Evolutionary conservation across 306 rosid genomes (phyloP).

Genomic region (Trifolium pratense): DNA sequence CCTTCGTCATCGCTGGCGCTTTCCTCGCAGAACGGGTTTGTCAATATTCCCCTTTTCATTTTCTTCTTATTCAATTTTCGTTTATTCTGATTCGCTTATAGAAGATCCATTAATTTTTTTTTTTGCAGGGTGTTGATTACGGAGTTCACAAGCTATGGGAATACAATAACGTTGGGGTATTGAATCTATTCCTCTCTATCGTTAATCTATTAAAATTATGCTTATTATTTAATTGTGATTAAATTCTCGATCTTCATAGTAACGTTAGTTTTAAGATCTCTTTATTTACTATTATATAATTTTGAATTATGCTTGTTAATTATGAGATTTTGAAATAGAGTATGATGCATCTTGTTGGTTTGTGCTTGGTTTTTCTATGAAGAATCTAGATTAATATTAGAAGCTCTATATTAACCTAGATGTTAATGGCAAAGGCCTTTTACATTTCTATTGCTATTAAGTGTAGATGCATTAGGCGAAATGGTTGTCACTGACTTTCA

Average conservation of each 20-base stretch:
- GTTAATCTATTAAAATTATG: conserved; percentile 16
- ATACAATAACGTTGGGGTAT: conserved; percentile 91
- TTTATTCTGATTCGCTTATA: background rate
- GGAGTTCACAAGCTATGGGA: conserved; percentile 97
- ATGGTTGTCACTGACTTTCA: background rate
- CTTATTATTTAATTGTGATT: background rate
- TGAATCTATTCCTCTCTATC: conserved; percentile 14
- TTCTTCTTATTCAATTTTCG: background rate
- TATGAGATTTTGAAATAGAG: no score
- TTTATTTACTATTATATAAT: background rate
- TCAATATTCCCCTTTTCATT: background rate
- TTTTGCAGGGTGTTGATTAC: conserved; percentile 91
- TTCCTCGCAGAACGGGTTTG: conserved; percentile 89
- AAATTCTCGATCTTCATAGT: conserved; percentile 8
- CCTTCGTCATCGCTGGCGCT: conserved; percentile 91
- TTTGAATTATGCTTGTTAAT: background rate
- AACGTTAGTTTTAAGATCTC: background rate
- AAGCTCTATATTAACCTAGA: no score
- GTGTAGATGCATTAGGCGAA: background rate
- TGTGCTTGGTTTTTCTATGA: no score
- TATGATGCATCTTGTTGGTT: no score
- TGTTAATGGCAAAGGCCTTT: no score
- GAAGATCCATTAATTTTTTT: conserved; percentile 10
- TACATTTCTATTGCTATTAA: no score
- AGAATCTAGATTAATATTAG: no score